Evolutionary conservation across 2,329 filamentous ascomycete genomes (phyloP).

Genomic region (Diaporthe ilicicola): DNA sequence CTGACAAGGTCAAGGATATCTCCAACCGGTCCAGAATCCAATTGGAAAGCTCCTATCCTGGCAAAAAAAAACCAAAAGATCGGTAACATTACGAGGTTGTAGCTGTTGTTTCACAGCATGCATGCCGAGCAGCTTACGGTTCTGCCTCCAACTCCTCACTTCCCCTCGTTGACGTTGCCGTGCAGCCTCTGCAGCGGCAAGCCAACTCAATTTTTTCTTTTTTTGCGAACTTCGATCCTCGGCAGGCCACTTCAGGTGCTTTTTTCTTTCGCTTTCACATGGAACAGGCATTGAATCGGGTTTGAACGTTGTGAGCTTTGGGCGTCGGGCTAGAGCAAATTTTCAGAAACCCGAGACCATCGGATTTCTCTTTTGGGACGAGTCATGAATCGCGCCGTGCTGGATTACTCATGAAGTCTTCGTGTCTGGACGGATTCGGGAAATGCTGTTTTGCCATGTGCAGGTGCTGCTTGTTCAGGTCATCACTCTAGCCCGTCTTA

Average conservation of each 20-base stretch:
- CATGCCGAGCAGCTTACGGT: background rate
- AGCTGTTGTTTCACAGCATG: slow-evolving; percentile 16
- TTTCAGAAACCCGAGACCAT: background rate
- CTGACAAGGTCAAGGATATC: background rate
- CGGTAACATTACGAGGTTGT: background rate
- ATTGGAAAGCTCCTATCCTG: background rate
- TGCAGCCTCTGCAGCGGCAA: background rate
- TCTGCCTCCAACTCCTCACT: background rate
- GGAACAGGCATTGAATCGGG: background rate
- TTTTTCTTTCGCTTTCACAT: background rate
- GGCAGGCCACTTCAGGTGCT: slow-evolving; percentile 9
- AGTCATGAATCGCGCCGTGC: background rate
- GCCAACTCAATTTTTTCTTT: background rate
- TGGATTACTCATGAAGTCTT: background rate
- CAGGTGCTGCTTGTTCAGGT: no score
- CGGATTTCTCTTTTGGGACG: background rate
- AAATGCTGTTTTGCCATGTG: no score
- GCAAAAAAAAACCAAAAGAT: background rate
- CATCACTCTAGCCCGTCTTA: no score
- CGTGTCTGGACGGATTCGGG: background rate
- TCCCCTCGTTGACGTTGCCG: slow-evolving; percentile 10
- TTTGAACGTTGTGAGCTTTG: background rate
- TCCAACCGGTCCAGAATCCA: background rate
- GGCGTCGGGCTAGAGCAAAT: background rate
- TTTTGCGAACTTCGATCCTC: background rate